phyloP scores from a whole-genome alignment of 2,329 filamentous ascomycete genomes.

The Sporothrix globosa region DNA sequence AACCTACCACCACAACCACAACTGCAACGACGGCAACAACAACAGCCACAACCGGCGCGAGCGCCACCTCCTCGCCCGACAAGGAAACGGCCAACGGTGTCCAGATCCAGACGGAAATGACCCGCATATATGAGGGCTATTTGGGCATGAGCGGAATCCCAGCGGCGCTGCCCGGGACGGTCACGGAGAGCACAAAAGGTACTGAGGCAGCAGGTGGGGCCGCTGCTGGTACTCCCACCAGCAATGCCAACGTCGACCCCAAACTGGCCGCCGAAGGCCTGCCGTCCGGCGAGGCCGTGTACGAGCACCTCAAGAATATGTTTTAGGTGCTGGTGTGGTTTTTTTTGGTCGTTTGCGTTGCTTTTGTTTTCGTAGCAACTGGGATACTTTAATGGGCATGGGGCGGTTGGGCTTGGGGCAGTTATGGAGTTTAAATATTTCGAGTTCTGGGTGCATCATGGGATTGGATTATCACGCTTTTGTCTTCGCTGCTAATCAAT shows the following conservation, averaged over 20 bases:
- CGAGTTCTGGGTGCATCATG: no score
- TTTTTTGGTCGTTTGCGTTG: not conserved
- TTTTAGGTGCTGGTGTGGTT: not conserved
- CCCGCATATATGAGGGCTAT: slow-evolving; percentile 51
- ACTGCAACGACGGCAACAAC: not conserved
- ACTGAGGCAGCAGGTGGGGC: not conserved
- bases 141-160: slow-evolving; percentile 37
- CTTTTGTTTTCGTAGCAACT: no score
- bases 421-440: no score
- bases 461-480: no score
- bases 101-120: slow-evolving; percentile 59
- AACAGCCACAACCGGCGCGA: not conserved
- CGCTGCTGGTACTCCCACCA: not conserved
- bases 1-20: no score
- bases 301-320: slow-evolving; percentile 32
- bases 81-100: slow-evolving; percentile 49
- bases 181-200: not conserved
- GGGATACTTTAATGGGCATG: no score
- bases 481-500: no score
- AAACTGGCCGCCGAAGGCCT: not conserved
- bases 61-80: not conserved
- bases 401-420: no score
- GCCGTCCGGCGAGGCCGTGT: slow-evolving; percentile 19
- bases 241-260: not conserved
- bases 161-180: slow-evolving; percentile 14